phyloP scores from a whole-genome alignment of 345 rosid species.

The Microthlaspi erraticum region DNA sequence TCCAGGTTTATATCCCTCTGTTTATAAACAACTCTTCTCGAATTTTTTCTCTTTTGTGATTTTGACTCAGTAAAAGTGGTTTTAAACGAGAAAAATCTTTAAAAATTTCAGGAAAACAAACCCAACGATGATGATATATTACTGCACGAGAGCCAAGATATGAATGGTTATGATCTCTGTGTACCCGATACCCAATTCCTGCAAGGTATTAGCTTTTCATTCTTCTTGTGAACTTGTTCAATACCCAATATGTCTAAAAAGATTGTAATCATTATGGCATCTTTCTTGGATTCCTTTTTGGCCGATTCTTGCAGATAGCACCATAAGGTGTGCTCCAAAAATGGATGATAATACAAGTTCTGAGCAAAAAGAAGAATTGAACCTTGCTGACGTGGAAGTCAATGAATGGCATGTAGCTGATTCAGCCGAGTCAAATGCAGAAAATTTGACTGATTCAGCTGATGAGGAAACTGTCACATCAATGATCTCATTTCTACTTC shows the following conservation, averaged over 20 bases:
- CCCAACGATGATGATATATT: slow-evolving; percentile 40
- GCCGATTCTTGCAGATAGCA: slow-evolving; percentile 50
- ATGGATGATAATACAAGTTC: slow-evolving; percentile 31
- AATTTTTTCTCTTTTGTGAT: slow-evolving; percentile 26
- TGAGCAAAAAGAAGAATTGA: slow-evolving; percentile 45
- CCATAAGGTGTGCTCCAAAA: slow-evolving; percentile 42
- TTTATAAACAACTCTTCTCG: background rate
- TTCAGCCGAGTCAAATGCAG: slow-evolving; percentile 49
- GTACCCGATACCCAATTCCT: slow-evolving; percentile 62
- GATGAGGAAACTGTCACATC: slow-evolving; percentile 64
- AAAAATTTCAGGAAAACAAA: slow-evolving; percentile 58
- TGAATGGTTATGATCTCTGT: slow-evolving; percentile 47
- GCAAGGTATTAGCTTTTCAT: slow-evolving; percentile 56
- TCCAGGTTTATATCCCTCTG: background rate
- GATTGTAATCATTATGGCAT: slow-evolving; percentile 24
- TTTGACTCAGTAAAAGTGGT: slow-evolving; percentile 29
- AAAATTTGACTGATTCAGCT: slow-evolving; percentile 56
- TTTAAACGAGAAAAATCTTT: slow-evolving; percentile 46
- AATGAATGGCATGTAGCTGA: slow-evolving; percentile 50
- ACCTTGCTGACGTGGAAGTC: slow-evolving; percentile 37
- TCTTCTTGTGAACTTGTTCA: slow-evolving; percentile 15
- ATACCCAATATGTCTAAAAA: slow-evolving; percentile 23
- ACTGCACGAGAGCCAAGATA: slow-evolving; percentile 42
- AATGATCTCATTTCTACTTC: slow-evolving; percentile 89
- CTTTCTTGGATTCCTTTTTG: slow-evolving; percentile 23